A percentile compares a stretch with the other conserved stretches of the same genome.
Conservation (phyloP, 306 rosid species). For the Prunus campanulata region DNA sequence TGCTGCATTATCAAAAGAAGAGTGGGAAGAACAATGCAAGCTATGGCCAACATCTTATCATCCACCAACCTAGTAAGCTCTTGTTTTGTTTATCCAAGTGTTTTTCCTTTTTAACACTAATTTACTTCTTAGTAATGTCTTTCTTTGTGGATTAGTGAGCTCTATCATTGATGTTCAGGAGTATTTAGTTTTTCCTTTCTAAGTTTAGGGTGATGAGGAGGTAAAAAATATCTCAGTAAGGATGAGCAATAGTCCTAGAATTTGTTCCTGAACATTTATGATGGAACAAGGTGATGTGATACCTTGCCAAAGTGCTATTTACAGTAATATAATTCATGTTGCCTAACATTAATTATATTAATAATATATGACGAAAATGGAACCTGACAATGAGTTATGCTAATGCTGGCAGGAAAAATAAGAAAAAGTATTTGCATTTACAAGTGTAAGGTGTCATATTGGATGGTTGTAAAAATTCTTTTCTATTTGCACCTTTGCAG, state of each 20-base stretch:
- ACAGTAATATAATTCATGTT: not conserved
- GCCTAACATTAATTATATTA: not conserved
- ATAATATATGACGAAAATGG: not conserved
- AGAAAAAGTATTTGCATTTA: not conserved
- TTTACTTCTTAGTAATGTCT: not conserved
- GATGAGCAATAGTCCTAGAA: not conserved
- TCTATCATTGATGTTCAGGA: not conserved
- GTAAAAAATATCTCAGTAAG: not conserved
- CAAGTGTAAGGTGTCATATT: not conserved
- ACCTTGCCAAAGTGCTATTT: not conserved
- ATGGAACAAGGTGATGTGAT: not conserved
- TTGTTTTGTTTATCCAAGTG: constrained; percentile 1
- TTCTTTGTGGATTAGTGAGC: not conserved
- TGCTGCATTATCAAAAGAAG: constrained; percentile 82
- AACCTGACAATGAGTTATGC: not conserved
- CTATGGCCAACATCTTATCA: constrained; percentile 98
- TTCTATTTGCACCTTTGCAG: not conserved
- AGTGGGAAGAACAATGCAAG: constrained; percentile 98
- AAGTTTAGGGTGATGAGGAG: not conserved
- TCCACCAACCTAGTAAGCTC: constrained; percentile 78
- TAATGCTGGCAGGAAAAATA: not conserved
- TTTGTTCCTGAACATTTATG: not conserved
- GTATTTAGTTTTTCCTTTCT: not conserved
- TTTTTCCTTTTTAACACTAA: not conserved
- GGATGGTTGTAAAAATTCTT: not conserved